These are phyloP conservation scores for Lasiosphaeria ovina DNA, from an alignment of 495 filamentous ascomycete genomes.

Conservation along the genomic window DNA sequence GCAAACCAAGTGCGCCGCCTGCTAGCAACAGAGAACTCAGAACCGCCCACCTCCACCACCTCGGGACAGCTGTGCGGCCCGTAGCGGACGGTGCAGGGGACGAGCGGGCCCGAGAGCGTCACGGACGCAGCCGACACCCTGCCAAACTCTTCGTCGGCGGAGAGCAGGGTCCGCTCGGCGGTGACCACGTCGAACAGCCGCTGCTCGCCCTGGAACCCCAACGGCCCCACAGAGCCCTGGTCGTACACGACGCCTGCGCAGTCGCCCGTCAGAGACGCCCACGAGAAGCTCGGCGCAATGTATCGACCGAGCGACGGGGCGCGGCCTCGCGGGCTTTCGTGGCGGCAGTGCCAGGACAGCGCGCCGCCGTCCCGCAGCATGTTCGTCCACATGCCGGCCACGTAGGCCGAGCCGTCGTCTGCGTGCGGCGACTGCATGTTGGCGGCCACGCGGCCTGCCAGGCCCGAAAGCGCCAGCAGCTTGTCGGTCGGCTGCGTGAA, in stretches of 20 bases:
- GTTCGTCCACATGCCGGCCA: conserved; percentile 2
- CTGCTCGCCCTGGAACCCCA: too few species aligned
- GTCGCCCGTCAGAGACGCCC: neutral
- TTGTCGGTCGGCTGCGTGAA: neutral
- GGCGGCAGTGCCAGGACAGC: too few species aligned
- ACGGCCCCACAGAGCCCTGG: neutral
- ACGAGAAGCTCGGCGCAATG: conserved; percentile 4
- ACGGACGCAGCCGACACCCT: neutral
- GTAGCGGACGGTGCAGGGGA: neutral
- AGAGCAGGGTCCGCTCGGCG: too few species aligned
- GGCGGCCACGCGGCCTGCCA: neutral
- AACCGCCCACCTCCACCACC: too few species aligned
- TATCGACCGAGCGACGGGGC: neutral
- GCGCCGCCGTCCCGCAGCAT: neutral
- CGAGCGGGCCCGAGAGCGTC: neutral
- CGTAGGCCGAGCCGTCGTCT: neutral
- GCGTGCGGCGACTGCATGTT: neutral
- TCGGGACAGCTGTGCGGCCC: too few species aligned
- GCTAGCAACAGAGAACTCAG: too few species aligned
- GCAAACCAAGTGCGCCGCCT: too few species aligned
- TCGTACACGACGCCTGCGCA: neutral
- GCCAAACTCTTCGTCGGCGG: neutral
- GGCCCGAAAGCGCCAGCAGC: neutral
- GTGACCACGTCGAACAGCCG: neutral
- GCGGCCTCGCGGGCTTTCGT: neutral